Percentiles rank a stretch among this genome's conserved stretches.
Evolutionary conservation across 495 filamentous ascomycete species (phyloP).

Genomic region (Eremomyces bilateralis): DNA sequence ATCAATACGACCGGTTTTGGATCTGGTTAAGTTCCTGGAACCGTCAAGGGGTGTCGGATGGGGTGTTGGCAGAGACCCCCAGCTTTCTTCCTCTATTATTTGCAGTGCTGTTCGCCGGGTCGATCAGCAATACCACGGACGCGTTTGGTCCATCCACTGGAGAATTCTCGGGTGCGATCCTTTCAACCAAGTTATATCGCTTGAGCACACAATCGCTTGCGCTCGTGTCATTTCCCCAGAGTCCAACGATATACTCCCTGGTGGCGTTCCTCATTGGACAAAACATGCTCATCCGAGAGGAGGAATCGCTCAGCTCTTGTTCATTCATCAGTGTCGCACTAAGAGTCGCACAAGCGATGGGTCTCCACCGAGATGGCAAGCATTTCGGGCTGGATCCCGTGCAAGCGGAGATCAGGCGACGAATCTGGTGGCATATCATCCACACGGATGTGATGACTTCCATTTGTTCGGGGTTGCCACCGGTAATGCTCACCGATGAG

Average conservation of each 20-base stretch:
- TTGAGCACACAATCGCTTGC: not conserved
- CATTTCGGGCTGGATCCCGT: slow-evolving; percentile 20
- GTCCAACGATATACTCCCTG: not conserved
- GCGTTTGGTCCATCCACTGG: not conserved
- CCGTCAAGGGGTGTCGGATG: not conserved
- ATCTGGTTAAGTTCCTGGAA: not conserved
- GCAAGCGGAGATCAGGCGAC: slow-evolving; percentile 25
- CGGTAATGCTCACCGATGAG: not conserved
- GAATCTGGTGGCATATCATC: slow-evolving; percentile 22
- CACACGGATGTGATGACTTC: slow-evolving; percentile 12
- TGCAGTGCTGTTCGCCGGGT: not conserved
- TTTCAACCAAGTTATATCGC: not conserved
- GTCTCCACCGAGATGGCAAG: slow-evolving; percentile 24
- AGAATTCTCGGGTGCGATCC: not conserved
- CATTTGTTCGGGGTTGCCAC: not conserved
- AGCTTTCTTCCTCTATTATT: not conserved
- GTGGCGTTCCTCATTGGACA: not conserved
- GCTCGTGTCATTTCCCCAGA: not conserved
- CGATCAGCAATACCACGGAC: not conserved
- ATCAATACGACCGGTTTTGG: not conserved
- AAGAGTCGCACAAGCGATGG: slow-evolving; percentile 24
- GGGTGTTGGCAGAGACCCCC: not conserved
- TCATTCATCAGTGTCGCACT: slow-evolving; percentile 16
- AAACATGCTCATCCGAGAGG: not conserved
- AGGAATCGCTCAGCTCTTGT: not conserved